These are phyloP conservation scores for Arxiozyma slooffiae DNA, from an alignment of 1,139 yeast species.

Conservation along the genomic window DNA sequence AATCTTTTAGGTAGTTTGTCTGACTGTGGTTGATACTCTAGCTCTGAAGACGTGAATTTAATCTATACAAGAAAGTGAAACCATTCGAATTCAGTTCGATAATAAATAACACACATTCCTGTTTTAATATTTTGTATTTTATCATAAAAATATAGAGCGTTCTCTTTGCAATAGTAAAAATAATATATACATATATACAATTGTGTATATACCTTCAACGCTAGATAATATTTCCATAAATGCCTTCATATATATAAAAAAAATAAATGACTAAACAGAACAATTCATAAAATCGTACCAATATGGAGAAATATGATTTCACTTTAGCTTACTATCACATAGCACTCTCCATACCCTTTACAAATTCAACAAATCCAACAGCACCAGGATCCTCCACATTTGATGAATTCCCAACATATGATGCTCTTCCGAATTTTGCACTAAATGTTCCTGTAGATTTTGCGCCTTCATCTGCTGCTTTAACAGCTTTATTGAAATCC, in stretches of 20 bases:
- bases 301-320: background rate
- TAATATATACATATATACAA: too few species aligned
- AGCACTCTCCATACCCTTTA: constrained; percentile 34
- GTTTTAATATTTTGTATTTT: too few species aligned
- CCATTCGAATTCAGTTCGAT: too few species aligned
- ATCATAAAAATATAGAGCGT: too few species aligned
- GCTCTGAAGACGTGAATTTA: too few species aligned
- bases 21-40: too few species aligned
- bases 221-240: background rate
- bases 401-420: constrained; percentile 57
- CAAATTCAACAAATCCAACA: constrained; percentile 58
- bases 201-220: background rate
- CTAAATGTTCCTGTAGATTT: constrained; percentile 59
- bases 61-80: too few species aligned
- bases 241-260: background rate
- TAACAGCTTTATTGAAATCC: constrained; percentile 49
- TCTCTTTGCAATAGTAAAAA: too few species aligned
- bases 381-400: constrained; percentile 96
- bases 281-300: background rate
- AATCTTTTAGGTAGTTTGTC: too few species aligned
- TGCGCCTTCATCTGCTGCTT: constrained; percentile 69
- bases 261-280: background rate
- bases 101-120: too few species aligned
- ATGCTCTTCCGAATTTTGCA: constrained; percentile 90
- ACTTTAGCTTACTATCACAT: background rate